Evolutionary conservation across 768 basidiomycete genomes (phyloP), one percentile per base, ranked within the genome.

Genomic region (Lentinula boryana): DNA sequence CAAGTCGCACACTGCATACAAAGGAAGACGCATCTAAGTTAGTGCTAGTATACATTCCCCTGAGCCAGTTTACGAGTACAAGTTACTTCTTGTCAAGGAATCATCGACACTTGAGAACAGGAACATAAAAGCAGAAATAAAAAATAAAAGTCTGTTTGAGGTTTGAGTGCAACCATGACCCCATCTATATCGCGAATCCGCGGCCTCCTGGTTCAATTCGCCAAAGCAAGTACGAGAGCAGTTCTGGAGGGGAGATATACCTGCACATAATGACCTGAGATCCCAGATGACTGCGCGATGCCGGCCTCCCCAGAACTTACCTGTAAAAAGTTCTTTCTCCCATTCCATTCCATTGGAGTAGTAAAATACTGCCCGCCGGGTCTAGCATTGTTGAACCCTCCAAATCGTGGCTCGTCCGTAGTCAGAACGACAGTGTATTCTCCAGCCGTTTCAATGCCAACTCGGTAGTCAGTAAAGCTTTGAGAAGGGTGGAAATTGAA

Each of bases 401-500:
- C 96, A 66, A 93, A 98, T 49, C 78, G 74, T 70, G 85, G 84
- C 71, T 96, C 93, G 70, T 99, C 97, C 65, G 86, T 93, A 62
- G 80, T 86, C 55, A 99, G 76, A 3, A 93, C 76, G 63, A 93
- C 81, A 53, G 75, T 78, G 74, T 98, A 98, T 73, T 95, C 86
- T 9, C 97, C 97, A 31, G 90, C 74, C 53, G 74, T 81, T 38
- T 98, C 88, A 21, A 96, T 84, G 5, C 97, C 97, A 56, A 98
- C 87, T 51, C 95, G 86, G 74, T 98, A 99, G 73, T 98, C 94
- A 49, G 87, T 85, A 77, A 87, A 99, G 62, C 94, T 96, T 43
- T 91, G 73, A n/a, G 82, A 84, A 5, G 93, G 87, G 77, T 98
- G 87, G 82, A 98, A 96, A 76, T 99, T 98, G 84, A 97, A 98